These are phyloP conservation scores for Triticum monococcum DNA, from an alignment of 176 grass and related monocot species.

Conservation along the genomic window DNA sequence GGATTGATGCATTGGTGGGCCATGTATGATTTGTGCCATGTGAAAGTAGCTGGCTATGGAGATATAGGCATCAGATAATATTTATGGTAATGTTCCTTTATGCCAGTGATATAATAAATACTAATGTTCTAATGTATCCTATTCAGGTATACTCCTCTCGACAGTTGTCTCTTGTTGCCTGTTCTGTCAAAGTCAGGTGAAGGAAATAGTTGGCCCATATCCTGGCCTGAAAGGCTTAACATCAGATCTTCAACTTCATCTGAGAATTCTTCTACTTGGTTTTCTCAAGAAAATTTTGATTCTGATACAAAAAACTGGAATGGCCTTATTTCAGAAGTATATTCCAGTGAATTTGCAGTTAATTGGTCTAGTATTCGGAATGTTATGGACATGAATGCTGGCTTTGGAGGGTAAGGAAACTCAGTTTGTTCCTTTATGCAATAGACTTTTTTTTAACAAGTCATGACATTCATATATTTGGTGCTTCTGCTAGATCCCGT, in stretches of 20 bases:
- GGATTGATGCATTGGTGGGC: neutral
- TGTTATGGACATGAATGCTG: conserved; percentile 96
- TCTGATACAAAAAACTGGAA: conserved; percentile 62
- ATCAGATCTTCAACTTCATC: conserved; percentile 31
- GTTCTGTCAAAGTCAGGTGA: conserved; percentile 37
- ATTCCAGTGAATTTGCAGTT: conserved; percentile 61
- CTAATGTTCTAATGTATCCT: conserved; percentile 24
- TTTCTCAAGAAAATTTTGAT: conserved; percentile 57
- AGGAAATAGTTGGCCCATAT: conserved; percentile 58
- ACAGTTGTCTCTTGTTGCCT: conserved; percentile 59
- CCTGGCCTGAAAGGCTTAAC: conserved; percentile 85
- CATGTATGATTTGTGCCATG: conserved; percentile 13
- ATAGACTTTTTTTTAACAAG: neutral
- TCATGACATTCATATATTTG: conserved; percentile 4
- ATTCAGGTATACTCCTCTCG: conserved; percentile 74
- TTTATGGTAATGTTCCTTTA: conserved; percentile 21
- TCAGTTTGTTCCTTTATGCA: neutral
- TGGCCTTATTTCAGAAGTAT: conserved; percentile 63
- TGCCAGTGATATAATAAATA: neutral
- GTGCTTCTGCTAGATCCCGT: neutral
- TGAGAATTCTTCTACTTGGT: conserved; percentile 23
- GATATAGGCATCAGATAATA: neutral
- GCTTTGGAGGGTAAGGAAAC: conserved; percentile 79
- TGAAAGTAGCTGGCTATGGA: neutral
- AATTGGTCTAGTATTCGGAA: conserved; percentile 78